phyloP scores from a whole-genome alignment of 2,329 filamentous ascomycete genomes.

The Cytospora piceicola region DNA sequence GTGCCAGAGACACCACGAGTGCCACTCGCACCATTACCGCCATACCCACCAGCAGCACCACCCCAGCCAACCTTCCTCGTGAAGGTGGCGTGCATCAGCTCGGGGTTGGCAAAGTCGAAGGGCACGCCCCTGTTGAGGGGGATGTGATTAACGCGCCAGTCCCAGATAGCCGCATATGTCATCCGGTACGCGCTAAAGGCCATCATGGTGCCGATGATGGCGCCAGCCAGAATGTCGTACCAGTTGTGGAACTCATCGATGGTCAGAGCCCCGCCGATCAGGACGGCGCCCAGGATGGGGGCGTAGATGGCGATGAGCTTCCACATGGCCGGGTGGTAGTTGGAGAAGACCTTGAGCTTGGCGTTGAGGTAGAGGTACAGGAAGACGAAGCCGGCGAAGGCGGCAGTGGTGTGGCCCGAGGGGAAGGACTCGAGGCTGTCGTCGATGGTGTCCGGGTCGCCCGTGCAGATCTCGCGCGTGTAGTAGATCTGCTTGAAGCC shows the following conservation, averaged over 20 bases:
- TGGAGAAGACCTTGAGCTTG: slow-evolving; percentile 75
- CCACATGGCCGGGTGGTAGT: slow-evolving; percentile 76
- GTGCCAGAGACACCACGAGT: slow-evolving; percentile 1
- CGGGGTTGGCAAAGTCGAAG: slow-evolving; percentile 38
- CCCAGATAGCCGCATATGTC: slow-evolving; percentile 70
- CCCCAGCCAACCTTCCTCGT: slow-evolving; percentile 38
- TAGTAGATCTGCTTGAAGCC: slow-evolving; percentile 65
- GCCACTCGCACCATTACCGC: slow-evolving; percentile 1
- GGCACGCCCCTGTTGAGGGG: slow-evolving; percentile 53
- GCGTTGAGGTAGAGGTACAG: slow-evolving; percentile 76
- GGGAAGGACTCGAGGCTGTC: slow-evolving; percentile 74
- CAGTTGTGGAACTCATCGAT: slow-evolving; percentile 78
- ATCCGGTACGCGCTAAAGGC: slow-evolving; percentile 68
- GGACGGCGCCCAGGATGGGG: slow-evolving; percentile 67
- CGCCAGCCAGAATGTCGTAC: slow-evolving; percentile 73
- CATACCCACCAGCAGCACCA: background rate
- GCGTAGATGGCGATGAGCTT: slow-evolving; percentile 68
- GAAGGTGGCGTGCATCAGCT: slow-evolving; percentile 35
- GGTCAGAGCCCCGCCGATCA: slow-evolving; percentile 71
- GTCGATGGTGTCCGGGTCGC: slow-evolving; percentile 65
- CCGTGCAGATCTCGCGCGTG: slow-evolving; percentile 71
- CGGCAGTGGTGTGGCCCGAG: slow-evolving; percentile 73
- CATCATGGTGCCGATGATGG: slow-evolving; percentile 63
- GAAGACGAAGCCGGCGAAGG: slow-evolving; percentile 73
- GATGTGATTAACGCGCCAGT: slow-evolving; percentile 71